Conservation (phyloP, 2,329 filamentous ascomycete genomes). For the Ascochyta koolunga region DNA sequence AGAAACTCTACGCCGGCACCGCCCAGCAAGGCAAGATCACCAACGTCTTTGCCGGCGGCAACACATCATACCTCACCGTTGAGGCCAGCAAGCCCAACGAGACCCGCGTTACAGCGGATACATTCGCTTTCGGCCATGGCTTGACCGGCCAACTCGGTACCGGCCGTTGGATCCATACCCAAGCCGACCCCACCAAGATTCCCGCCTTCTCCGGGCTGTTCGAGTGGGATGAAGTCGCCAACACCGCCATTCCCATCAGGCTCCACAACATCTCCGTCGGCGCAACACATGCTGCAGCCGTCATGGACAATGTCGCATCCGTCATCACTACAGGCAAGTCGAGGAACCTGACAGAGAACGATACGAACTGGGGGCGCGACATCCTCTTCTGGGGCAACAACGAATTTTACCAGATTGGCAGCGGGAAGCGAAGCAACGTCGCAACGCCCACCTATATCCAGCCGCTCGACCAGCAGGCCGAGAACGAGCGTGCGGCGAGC, state of each 20-base stretch:
- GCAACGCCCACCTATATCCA: constrained; percentile 78
- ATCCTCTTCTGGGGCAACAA: constrained; percentile 95
- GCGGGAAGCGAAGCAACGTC: constrained; percentile 83
- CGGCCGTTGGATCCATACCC: constrained; percentile 87
- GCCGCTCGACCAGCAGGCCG: constrained; percentile 71
- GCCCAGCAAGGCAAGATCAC: constrained; percentile 71
- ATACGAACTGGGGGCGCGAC: constrained; percentile 88
- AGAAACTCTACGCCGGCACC: constrained; percentile 73
- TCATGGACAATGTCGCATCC: constrained; percentile 81
- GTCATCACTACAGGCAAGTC: constrained; percentile 58
- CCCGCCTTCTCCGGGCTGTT: constrained; percentile 81
- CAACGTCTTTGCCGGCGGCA: constrained; percentile 80
- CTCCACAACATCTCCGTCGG: constrained; percentile 76
- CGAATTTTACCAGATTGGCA: constrained; percentile 91
- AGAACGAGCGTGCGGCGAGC: constrained; percentile 46
- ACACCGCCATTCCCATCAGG: constrained; percentile 76
- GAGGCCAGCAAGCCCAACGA: constrained; percentile 71
- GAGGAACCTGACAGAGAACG: constrained; percentile 59
- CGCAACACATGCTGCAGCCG: constrained; percentile 77
- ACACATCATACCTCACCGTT: constrained; percentile 85
- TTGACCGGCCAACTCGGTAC: constrained; percentile 84
- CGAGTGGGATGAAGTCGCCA: constrained; percentile 80
- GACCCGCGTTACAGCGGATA: constrained; percentile 71
- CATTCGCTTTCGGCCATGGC: constrained; percentile 86
- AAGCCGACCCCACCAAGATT: constrained; percentile 77